Evolutionary conservation across 2,329 filamentous ascomycete species (phyloP).

Genomic region (Microthyrium microscopicum): DNA sequence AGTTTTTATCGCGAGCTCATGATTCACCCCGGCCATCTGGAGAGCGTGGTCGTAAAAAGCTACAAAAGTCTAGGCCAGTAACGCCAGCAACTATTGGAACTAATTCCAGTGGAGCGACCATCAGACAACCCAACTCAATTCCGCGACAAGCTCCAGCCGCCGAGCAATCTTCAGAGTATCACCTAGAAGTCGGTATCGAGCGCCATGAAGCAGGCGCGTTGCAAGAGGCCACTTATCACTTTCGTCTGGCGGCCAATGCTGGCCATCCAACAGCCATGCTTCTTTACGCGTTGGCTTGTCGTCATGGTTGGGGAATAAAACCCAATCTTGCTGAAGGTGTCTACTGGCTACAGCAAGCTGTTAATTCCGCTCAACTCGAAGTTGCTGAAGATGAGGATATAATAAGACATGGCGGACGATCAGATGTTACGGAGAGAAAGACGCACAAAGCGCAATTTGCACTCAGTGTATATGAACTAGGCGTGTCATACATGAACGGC

Average conservation of each 20-base stretch:
- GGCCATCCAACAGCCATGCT: slow-evolving; percentile 90
- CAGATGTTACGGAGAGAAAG: slow-evolving; percentile 55
- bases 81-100: slow-evolving; percentile 5
- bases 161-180: slow-evolving; percentile 69
- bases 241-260: slow-evolving; percentile 72
- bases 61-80: background rate
- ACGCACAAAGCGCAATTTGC: slow-evolving; percentile 86
- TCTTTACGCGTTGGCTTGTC: slow-evolving; percentile 81
- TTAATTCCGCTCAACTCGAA: slow-evolving; percentile 66
- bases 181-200: slow-evolving; percentile 77
- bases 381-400: slow-evolving; percentile 66
- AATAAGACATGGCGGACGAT: slow-evolving; percentile 37
- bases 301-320: slow-evolving; percentile 96
- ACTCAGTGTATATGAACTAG: slow-evolving; percentile 87
- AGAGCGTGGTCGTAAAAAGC: slow-evolving; percentile 2
- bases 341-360: slow-evolving; percentile 80
- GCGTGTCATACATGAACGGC: slow-evolving; percentile 92
- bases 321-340: slow-evolving; percentile 81
- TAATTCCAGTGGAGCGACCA: slow-evolving; percentile 17
- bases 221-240: slow-evolving; percentile 89
- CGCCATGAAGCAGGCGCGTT: slow-evolving; percentile 76
- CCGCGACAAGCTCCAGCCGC: slow-evolving; percentile 26
- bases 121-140: slow-evolving; percentile 33
- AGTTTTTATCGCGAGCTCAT: slow-evolving; percentile 5
- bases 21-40: slow-evolving; percentile 3